phyloP scores from a whole-genome alignment of 345 rosid species.

The Nasturtium officinale region DNA sequence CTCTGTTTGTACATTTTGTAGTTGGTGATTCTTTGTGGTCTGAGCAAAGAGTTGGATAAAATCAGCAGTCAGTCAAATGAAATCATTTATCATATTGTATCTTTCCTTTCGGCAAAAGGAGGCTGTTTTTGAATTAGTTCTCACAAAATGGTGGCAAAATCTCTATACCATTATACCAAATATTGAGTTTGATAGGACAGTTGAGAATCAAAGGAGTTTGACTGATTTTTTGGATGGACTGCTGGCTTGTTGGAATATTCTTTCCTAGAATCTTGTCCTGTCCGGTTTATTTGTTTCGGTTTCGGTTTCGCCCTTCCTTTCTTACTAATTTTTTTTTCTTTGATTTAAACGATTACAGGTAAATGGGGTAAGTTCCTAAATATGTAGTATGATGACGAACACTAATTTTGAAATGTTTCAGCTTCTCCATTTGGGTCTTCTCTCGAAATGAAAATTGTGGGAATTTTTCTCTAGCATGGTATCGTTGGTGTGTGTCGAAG shows the following conservation, averaged over 20 bases:
- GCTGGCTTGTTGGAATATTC: conserved; percentile 5
- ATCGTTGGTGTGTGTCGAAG: too few species aligned
- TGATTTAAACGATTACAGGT: too few species aligned
- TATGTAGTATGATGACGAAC: too few species aligned
- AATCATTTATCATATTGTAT: neutral
- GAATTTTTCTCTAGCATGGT: too few species aligned
- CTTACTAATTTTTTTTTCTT: too few species aligned
- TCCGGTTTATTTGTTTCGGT: too few species aligned
- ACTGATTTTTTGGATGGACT: neutral
- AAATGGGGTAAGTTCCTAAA: too few species aligned
- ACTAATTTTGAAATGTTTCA: too few species aligned
- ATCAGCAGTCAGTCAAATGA: neutral
- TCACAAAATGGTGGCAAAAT: conserved; percentile 6
- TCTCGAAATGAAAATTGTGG: too few species aligned
- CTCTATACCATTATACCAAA: neutral
- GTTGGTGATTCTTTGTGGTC: neutral
- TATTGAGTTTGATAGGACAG: neutral
- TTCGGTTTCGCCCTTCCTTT: too few species aligned
- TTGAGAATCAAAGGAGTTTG: neutral
- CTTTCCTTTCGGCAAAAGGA: neutral
- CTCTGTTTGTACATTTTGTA: neutral
- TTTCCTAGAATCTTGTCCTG: too few species aligned
- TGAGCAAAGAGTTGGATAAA: neutral
- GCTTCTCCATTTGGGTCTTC: too few species aligned
- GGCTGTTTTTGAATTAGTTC: neutral